Evolutionary conservation across 75 land plant genomes (phyloP).

Genomic region (Pseudotsuga menziesii): DNA sequence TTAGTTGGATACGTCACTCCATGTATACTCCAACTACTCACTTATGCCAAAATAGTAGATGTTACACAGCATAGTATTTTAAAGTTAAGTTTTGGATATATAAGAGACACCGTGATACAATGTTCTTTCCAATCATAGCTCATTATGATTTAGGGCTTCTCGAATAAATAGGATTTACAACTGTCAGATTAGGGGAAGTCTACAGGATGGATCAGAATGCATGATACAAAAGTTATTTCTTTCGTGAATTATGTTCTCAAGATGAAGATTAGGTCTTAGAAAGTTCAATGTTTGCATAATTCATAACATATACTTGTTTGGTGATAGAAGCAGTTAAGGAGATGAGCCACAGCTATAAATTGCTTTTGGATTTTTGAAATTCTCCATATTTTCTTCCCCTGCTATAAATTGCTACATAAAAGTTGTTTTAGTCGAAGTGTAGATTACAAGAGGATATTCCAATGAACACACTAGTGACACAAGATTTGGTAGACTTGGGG

Average conservation of each 20-base stretch:
- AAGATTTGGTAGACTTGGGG: too few species aligned
- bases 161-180: background rate
- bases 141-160: background rate
- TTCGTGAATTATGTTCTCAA: background rate
- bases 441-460: background rate
- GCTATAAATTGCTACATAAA: background rate
- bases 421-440: background rate
- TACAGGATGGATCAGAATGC: background rate
- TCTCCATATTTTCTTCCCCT: background rate
- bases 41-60: background rate
- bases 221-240: background rate
- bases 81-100: background rate
- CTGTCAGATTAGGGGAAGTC: background rate
- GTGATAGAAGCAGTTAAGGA: background rate
- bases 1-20: slow-evolving; percentile 80
- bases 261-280: background rate
- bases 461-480: too few species aligned
- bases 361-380: background rate
- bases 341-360: background rate
- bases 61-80: background rate
- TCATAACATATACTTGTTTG: background rate
- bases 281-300: background rate
- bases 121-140: background rate
- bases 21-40: slow-evolving; percentile 26
- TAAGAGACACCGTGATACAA: background rate